Percentiles rank a stretch among this genome's conserved stretches.
Evolutionary conservation across 495 filamentous ascomycete species (phyloP).

Genomic region (Xylaria bambusicola): DNA sequence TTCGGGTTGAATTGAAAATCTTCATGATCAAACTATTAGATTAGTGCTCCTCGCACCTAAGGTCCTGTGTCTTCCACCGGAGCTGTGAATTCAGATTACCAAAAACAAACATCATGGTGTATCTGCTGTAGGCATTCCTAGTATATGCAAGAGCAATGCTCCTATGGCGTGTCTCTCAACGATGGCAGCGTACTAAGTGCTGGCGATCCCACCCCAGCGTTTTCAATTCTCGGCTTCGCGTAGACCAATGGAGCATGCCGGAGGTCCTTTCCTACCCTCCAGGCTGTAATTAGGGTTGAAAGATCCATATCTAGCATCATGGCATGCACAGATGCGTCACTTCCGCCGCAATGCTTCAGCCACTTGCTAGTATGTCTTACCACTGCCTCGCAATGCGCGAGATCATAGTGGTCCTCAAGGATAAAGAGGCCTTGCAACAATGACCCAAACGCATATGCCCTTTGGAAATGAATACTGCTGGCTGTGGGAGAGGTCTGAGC

Average conservation of each 20-base stretch:
- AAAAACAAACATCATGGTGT: no score
- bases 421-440: background rate
- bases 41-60: no score
- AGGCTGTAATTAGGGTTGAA: background rate
- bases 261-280: background rate
- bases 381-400: background rate
- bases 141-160: no score
- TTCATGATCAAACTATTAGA: no score
- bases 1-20: no score
- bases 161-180: no score
- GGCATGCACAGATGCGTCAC: background rate
- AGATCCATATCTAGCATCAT: slow-evolving; percentile 4
- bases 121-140: no score
- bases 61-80: no score
- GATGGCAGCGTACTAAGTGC: no score
- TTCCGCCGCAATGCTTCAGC: background rate
- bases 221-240: background rate
- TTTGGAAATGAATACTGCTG: background rate
- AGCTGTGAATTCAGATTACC: no score
- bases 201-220: background rate
- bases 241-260: background rate
- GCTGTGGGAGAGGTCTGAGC: background rate
- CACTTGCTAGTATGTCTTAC: background rate
- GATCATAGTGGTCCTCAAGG: background rate
- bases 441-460: slow-evolving; percentile 2